phyloP scores from a whole-genome alignment of 2,329 filamentous ascomycete genomes.

The Corinectria fuckeliana region DNA sequence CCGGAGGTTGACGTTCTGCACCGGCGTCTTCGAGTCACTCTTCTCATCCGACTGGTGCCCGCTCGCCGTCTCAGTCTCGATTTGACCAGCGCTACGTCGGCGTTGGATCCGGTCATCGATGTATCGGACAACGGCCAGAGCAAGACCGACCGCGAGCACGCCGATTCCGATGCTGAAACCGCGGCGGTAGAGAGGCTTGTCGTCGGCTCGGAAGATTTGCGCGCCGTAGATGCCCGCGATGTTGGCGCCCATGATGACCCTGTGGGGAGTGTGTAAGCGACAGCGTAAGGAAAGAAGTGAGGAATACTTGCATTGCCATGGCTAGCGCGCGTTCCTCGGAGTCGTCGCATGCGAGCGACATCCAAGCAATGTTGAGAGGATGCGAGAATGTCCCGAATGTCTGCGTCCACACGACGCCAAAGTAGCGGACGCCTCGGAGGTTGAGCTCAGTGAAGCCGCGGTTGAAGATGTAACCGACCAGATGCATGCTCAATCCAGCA shows the following conservation, averaged over 20 bases:
- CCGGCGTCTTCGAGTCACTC: background rate
- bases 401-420: slow-evolving; percentile 63
- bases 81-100: slow-evolving; percentile 7
- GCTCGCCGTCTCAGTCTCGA: slow-evolving; percentile 15
- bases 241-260: slow-evolving; percentile 67
- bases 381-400: slow-evolving; percentile 61
- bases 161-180: slow-evolving; percentile 55
- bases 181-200: slow-evolving; percentile 57
- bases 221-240: slow-evolving; percentile 67
- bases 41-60: slow-evolving; percentile 17
- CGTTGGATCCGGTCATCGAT: slow-evolving; percentile 48
- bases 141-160: slow-evolving; percentile 51
- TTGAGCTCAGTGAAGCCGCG: slow-evolving; percentile 56
- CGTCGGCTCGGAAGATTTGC: slow-evolving; percentile 63
- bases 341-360: slow-evolving; percentile 61
- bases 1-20: background rate
- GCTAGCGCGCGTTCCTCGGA: slow-evolving; percentile 64
- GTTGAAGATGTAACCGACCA: slow-evolving; percentile 61
- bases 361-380: slow-evolving; percentile 66
- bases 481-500: slow-evolving; percentile 52
- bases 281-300: background rate
- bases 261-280: slow-evolving; percentile 24
- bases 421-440: slow-evolving; percentile 53
- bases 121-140: slow-evolving; percentile 49
- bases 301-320: slow-evolving; percentile 58